Evolutionary conservation across 306 rosid species (phyloP), one percentile per base, ranked within the genome.

Genomic region (Prunus mongolica): DNA sequence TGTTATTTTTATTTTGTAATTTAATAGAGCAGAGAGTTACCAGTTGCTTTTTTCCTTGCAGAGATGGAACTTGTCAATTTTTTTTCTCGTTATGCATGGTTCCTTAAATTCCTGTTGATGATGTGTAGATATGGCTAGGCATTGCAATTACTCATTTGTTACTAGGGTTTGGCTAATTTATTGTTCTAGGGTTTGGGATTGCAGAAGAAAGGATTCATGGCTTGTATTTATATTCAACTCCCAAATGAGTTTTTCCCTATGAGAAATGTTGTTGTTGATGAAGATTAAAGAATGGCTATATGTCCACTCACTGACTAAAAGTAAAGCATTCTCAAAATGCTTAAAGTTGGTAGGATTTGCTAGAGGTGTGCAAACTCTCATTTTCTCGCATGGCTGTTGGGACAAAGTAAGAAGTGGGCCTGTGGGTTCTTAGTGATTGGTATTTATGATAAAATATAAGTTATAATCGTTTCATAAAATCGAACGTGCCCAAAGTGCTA

Each of bases 141-240:
- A 7, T 34, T 62, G 20, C 20, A 6, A 12, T 62, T 28, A 62
- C 20, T 60, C 2, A 5, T 60, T 60, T 60, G 38, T 60, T 60
- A 25, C 38, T 60, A 13, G 11, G 11, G 65, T 60, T 60, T 60
- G 19, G 19, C 32, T 24, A 60, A 60, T 60, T 60, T 28, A 7
- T 60, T 60, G 34, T 60, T 60, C 14, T 62, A 62, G 67, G 67
- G 67, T 62, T 62, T 62, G 67, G 44, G 12, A 62, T 62, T 62
- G 19, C 44, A 57, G 65, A 60, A 60, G 15, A 24, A 60, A 60
- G 65, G 38, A 60, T 60, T 60, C 22, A 19, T 34, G 34, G 38
- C 63, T 60, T 25, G 32, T 15, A 25, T 32, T 24, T 60, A 5
- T 25, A 60, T 60, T 60, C 65, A 5, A 32, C 65, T 60, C 19